phyloP scores from a whole-genome alignment of 2,329 filamentous ascomycete species.

The Albifimbria verrucaria region DNA sequence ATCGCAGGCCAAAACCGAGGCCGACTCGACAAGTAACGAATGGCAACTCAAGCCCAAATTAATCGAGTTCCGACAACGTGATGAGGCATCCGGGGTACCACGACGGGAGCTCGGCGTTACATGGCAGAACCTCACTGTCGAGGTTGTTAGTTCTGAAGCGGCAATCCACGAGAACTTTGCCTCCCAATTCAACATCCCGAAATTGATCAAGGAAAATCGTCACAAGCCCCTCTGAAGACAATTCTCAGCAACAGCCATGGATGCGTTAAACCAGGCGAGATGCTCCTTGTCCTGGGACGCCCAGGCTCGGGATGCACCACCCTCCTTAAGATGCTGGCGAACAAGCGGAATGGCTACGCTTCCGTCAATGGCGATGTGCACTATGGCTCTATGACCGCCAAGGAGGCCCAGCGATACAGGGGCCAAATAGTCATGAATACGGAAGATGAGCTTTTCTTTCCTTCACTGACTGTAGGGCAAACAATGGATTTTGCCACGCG shows the following conservation, averaged over 20 bases:
- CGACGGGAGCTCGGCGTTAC: slow-evolving; percentile 57
- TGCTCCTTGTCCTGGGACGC: slow-evolving; percentile 66
- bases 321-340: slow-evolving; percentile 66
- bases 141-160: slow-evolving; percentile 58
- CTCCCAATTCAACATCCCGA: slow-evolving; percentile 54
- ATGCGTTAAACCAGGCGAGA: slow-evolving; percentile 69
- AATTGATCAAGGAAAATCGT: slow-evolving; percentile 48
- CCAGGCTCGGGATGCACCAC: slow-evolving; percentile 70
- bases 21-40: not conserved
- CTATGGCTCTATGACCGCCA: slow-evolving; percentile 50
- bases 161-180: slow-evolving; percentile 64
- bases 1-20: not conserved
- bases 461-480: slow-evolving; percentile 66
- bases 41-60: slow-evolving; percentile 50
- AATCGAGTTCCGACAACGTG: slow-evolving; percentile 37
- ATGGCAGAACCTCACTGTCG: slow-evolving; percentile 62
- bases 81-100: slow-evolving; percentile 42
- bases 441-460: slow-evolving; percentile 63
- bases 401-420: slow-evolving; percentile 45
- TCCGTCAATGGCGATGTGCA: slow-evolving; percentile 56
- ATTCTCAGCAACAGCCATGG: slow-evolving; percentile 65
- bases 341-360: slow-evolving; percentile 58
- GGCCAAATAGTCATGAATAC: slow-evolving; percentile 68
- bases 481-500: slow-evolving; percentile 68
- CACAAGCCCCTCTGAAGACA: slow-evolving; percentile 58